Percentiles rank a stretch among this genome's conserved stretches.
Conservation (phyloP, 1,139 yeast genomes). For the Hyphopichia khmerensis region DNA sequence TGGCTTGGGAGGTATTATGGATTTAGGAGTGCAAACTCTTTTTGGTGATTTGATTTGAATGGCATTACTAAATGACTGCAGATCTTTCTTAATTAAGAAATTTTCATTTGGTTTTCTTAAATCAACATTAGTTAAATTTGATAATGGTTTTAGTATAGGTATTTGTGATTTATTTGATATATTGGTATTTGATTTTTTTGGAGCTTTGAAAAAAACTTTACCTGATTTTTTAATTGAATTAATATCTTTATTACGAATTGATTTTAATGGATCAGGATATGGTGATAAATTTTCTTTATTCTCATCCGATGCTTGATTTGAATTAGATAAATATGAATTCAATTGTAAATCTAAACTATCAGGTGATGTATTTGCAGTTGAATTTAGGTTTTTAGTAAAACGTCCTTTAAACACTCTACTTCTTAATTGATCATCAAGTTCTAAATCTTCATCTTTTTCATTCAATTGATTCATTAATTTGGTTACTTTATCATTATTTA, state of each 20-base stretch:
- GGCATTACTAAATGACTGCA: neutral
- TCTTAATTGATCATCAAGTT: constrained; percentile 48
- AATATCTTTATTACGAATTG: constrained; percentile 17
- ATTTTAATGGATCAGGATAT: constrained; percentile 28
- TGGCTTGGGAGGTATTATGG: constrained; percentile 33
- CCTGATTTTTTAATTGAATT: constrained; percentile 23
- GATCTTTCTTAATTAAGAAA: constrained; percentile 11
- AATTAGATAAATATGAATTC: constrained; percentile 19
- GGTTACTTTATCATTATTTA: constrained; percentile 38
- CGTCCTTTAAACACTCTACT: constrained; percentile 44
- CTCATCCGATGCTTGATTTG: constrained; percentile 11
- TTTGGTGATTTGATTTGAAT: constrained; percentile 23
- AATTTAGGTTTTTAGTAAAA: constrained; percentile 17
- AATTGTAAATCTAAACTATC: constrained; percentile 32
- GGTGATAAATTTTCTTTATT: constrained; percentile 37
- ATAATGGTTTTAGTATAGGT: constrained; percentile 32
- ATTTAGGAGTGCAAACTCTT: constrained; percentile 42
- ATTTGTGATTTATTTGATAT: constrained; percentile 14
- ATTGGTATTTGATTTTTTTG: constrained; percentile 14
- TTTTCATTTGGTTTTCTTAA: constrained; percentile 10
- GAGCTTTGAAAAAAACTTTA: constrained; percentile 20
- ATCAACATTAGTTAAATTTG: constrained; percentile 21
- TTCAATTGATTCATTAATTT: constrained; percentile 31
- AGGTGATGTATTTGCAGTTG: constrained; percentile 14
- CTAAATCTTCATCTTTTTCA: constrained; percentile 30